Evolutionary conservation across 2,329 filamentous ascomycete genomes (phyloP), one percentile per base, ranked within the genome.

Genomic region (Botryotinia globosa): DNA sequence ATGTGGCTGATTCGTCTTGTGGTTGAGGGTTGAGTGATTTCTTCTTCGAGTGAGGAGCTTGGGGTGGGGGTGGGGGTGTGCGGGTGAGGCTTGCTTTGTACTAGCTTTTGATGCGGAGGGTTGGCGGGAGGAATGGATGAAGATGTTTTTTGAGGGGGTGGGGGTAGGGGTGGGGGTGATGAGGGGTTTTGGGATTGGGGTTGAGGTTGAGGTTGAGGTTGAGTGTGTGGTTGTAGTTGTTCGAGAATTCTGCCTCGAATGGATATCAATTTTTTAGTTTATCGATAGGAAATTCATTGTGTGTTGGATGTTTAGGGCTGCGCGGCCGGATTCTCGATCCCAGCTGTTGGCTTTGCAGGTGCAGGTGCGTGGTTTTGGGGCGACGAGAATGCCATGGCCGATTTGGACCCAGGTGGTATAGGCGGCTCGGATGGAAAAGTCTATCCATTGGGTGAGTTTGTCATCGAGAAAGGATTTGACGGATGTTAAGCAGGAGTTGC

Each of bases 321-420:
- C 34, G 10, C 63, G 63, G 20, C 22, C 42, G n/a, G 25, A 37
- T 4, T 68, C 48, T 42, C 34, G 45, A n/a, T 75, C 66, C 73
- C 74, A 74, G 6, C 72, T 73, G 18, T 72, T 73, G n/a, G 62
- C 67, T 29, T 69, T 71, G 25, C 66, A 72, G 32, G 67, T 69
- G 45, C 45, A 68, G 32, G 67, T 69, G 45, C 45, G 64, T 25
- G 73, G 69, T 42, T 73, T 74, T 1, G 62, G 39, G 20, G 68
- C 73, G n/a, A 73, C 59, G 0, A 74, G 63, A 42, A 75, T 66
- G 3, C 59, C 73, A 51, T 71, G 73, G 7, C 63, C 66, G 16
- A 45, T 37, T 14, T 71, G 62, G 7, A 71, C 59, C 73, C 72
- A 73, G 25, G 58, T 68, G 12, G 62, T 63, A 45, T 71, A 75